Conservation (phyloP, 805 yeast genomes). For the Sugiyamaella qingdaonensis region DNA sequence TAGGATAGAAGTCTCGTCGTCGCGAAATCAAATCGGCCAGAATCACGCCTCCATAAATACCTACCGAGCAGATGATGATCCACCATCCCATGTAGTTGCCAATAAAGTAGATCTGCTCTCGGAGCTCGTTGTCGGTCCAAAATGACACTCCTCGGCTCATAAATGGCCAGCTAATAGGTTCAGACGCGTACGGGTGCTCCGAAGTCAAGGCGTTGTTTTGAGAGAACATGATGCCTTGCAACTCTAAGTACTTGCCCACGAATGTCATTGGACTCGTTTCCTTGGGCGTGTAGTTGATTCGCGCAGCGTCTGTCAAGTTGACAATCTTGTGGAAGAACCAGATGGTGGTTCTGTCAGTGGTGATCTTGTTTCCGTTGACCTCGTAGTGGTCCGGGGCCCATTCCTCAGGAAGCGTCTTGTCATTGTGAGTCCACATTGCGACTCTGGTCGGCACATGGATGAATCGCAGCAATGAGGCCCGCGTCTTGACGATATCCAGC, state of each 20-base stretch:
- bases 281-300: conserved; percentile 62
- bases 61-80: conserved; percentile 63
- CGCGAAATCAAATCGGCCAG: conserved; percentile 72
- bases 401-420: conserved; percentile 72
- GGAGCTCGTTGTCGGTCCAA: conserved; percentile 58
- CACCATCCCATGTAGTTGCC: conserved; percentile 93
- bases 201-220: conserved; percentile 84
- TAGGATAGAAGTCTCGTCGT: conserved; percentile 60
- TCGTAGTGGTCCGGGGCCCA: conserved; percentile 94
- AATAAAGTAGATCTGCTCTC: conserved; percentile 75
- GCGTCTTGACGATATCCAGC: conserved; percentile 57
- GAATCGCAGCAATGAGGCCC: conserved; percentile 62
- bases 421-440: conserved; percentile 86
- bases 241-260: conserved; percentile 81
- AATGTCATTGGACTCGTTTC: conserved; percentile 60
- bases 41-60: conserved; percentile 59
- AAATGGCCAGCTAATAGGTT: conserved; percentile 89
- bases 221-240: conserved; percentile 83
- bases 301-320: conserved; percentile 53
- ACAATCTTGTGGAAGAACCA: conserved; percentile 76
- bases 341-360: conserved; percentile 57
- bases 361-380: conserved; percentile 88
- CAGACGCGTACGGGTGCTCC: conserved; percentile 93
- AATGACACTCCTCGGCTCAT: conserved; percentile 88
- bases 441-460: conserved; percentile 85